phyloP scores from a whole-genome alignment of 768 basidiomycete genomes.

The Leccinum boreale region DNA sequence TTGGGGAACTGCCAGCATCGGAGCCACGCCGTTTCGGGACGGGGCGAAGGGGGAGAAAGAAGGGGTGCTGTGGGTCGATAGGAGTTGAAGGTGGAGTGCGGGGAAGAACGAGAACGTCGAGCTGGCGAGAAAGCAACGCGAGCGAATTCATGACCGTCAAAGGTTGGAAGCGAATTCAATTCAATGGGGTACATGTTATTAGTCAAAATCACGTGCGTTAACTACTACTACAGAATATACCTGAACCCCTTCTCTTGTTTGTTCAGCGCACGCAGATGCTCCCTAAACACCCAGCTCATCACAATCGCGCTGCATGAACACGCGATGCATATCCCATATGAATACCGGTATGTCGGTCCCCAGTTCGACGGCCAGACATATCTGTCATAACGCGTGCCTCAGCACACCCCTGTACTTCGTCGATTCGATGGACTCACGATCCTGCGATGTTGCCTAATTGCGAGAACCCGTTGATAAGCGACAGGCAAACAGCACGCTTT shows the following conservation, averaged over 20 bases:
- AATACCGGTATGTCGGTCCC: conserved; percentile 70
- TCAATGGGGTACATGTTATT: background rate
- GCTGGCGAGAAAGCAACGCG: conserved; percentile 74
- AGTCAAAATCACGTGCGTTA: conserved; percentile 6
- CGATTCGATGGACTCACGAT: conserved; percentile 49
- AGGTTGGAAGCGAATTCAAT: background rate
- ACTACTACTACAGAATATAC: conserved; percentile 41
- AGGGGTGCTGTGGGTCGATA: conserved; percentile 34
- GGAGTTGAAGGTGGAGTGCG: conserved; percentile 60
- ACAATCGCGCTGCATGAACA: conserved; percentile 49
- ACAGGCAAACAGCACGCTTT: conserved; percentile 82
- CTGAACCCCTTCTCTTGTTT: conserved; percentile 37
- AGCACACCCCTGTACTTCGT: background rate
- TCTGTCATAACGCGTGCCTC: conserved; percentile 26
- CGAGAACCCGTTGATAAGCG: conserved; percentile 77
- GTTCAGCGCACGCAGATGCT: conserved; percentile 43
- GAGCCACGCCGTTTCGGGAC: conserved; percentile 26
- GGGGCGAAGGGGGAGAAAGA: conserved; percentile 27
- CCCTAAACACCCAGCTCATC: conserved; percentile 47
- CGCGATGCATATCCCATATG: conserved; percentile 71
- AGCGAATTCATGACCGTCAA: conserved; percentile 71
- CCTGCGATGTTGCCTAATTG: conserved; percentile 84
- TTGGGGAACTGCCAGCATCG: conserved; percentile 31
- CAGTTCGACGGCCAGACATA: conserved; percentile 67
- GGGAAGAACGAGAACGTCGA: conserved; percentile 68